Base-by-base conservation (phyloP, 139 green algal genomes). In the Micractinium sp. region DNA sequence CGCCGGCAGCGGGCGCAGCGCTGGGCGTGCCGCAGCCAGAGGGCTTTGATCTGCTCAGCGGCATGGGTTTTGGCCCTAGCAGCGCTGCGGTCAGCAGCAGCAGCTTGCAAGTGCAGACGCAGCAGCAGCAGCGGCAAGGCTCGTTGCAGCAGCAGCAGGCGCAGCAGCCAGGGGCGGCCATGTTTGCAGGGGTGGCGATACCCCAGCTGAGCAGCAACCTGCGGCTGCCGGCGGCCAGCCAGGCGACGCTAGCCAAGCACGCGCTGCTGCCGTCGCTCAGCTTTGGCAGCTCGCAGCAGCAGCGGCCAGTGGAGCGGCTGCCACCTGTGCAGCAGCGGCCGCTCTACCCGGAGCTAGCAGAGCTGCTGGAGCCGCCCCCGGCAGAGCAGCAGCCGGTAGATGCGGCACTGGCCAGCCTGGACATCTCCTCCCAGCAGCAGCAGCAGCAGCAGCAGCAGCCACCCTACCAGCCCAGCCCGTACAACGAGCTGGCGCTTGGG, bases 401-500 rank as follows among this genome's bases (percentile, higher is more conserved):
- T 27, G 79, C 82, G 33, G 47, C 63, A 3, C n/a, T 90, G 3
- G 66, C 78, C 69, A 53, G 39, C 31, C 79, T 87, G 5, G 67
- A 81, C 33, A 27, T 84, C 35, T 29, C 33, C 78, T 41, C 39
- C n/a, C 20, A 73, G 69, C 56, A 63, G 35, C 80, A 47, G 60
- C 81, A 33, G 56, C 23, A 91, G 80, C 81, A 85, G 91, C 84
- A 47, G 60, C 81, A 33, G 56, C 23, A 91, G 80, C 81, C 83
- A 90, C 84, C 60, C 83, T 12, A 61, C 36, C 89, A 77, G 89
- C 93, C 79, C 91, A 91, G 27, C 91, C 93, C 75, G 76, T 91
- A 88, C 61, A 53, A 25, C 67, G 86, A 90, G 79, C 78, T 93
- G 87, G 53, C 88, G 56, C 89, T 97, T 39, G 95, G 94, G 1